Base-by-base conservation (phyloP, 2,329 filamentous ascomycete genomes). In the Fusarium succisae region DNA sequence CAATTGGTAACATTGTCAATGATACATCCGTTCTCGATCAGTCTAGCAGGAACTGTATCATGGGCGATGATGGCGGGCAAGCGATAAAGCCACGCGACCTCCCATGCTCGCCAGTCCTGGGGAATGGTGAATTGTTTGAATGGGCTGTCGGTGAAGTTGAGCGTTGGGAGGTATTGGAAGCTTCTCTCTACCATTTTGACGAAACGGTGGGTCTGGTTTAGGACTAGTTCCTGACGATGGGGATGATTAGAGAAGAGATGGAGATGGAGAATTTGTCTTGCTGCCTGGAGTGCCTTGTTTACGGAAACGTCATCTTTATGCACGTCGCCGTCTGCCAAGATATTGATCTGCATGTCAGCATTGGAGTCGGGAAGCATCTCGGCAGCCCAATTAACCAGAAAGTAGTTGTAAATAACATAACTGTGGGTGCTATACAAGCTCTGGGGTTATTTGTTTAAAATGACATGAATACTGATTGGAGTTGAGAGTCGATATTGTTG, bases 171-270 rank as follows among this genome's bases (percentile, higher is more conserved):
- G 5, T 48, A 64, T 5, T 1, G 8, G 6, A 64, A 50, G 1
- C 13, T 17, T 6, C 60, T 38, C 17, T 13, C 5, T 0, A n/a
- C 56, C 57, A 65, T 65, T 17, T n/a, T 30, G 3, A 1, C 13
- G 2, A 18, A 11, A 6, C 1, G 0, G 30, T 1, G 6, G 6
- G 3, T n/a, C 11, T 38, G 8, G 0, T 35, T 4, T 9, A 15
- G 15, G 4, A 0, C 3, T 47, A 22, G 7, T 26, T 26, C 10
- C 6, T 22, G 22, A 1, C 2, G 2, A 17, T 9, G 28, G 5
- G 9, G 22, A 9, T 10, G 8, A 13, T 1, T 6, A 11, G 7
- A 15, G 0, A 14, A 8, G 13, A 15, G 0, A 14, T 5, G 10
- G 5, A 3, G 12, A n/a, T 45, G 7, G 4, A 0, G 24, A 18